phyloP scores from a whole-genome alignment of 768 basidiomycete species.

The Lactarius evosmus region DNA sequence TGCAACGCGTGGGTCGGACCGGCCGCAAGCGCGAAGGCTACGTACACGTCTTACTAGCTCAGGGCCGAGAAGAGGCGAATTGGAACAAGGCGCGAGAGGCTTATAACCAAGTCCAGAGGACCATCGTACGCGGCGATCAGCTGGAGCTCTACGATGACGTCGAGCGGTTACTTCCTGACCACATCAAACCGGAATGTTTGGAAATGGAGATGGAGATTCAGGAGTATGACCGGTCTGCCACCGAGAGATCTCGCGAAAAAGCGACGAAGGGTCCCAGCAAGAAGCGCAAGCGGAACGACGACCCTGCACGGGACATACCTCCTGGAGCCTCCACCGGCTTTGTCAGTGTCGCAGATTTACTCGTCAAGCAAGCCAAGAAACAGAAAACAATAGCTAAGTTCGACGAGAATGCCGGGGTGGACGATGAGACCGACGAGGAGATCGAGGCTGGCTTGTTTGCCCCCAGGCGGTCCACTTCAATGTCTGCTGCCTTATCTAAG shows the following conservation, averaged over 20 bases:
- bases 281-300: slow-evolving; percentile 72
- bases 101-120: slow-evolving; percentile 85
- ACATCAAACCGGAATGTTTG: slow-evolving; percentile 70
- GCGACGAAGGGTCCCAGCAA: slow-evolving; percentile 36
- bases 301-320: slow-evolving; percentile 68
- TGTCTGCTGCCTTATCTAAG: slow-evolving; percentile 38
- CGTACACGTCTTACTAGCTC: slow-evolving; percentile 89
- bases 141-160: slow-evolving; percentile 95
- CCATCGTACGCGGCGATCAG: slow-evolving; percentile 79
- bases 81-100: slow-evolving; percentile 83
- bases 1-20: slow-evolving; percentile 94
- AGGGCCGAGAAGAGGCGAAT: slow-evolving; percentile 86
- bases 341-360: slow-evolving; percentile 60
- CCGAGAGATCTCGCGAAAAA: slow-evolving; percentile 36
- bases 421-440: slow-evolving; percentile 67
- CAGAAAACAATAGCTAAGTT: slow-evolving; percentile 42
- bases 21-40: slow-evolving; percentile 87
- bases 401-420: slow-evolving; percentile 49
- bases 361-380: slow-evolving; percentile 52
- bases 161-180: slow-evolving; percentile 74
- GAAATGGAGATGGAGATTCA: slow-evolving; percentile 84
- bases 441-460: slow-evolving; percentile 54
- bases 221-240: slow-evolving; percentile 55
- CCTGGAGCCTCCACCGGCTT: slow-evolving; percentile 68
- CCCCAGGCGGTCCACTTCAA: slow-evolving; percentile 50